Evolutionary conservation across 495 filamentous ascomycete species (phyloP), one percentile per base, ranked within the genome.

Genomic region (Xanthoparmelia taractica): DNA sequence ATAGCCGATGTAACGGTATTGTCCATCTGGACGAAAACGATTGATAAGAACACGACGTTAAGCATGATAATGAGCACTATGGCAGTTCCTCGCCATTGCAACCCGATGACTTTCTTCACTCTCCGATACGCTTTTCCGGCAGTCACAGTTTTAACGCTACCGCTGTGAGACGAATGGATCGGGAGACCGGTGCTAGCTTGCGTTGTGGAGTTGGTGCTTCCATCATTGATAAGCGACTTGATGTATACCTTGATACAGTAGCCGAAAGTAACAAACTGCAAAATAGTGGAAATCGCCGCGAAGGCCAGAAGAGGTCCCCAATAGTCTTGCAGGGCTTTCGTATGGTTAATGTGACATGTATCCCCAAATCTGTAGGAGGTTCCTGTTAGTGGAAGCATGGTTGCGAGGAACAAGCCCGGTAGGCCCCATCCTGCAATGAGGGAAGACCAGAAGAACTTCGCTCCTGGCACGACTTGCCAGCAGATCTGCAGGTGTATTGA

Each of bases 201-300:
- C 8, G 85, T 84, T 40, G 84, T 77, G 59, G 81, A 80, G 67
- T 84, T 85, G 18, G 54, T 47, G 38, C 25, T 52, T 52, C 60
- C 61, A 71, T 90, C 85, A 69, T 88, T 83, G 68, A 93, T 83
- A 55, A 96, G 85, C 20, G 91, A 86, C 60, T 80, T 85, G 69
- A 98, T 78, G 70, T 98, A 98, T 63, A 98, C 88, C 67, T 95
- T 87, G 71, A 96, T 89, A 73, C 94, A 97, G 77, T 98, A 97
- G 34, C 78, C 87, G 71, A 98, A 95, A 1, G 90, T 96, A 12
- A 79, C 72, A 34, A 88, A 81, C 71, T 97, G 94, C n/a, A 95
- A 78, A 61, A 96, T 78, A 61, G 92, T 83, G 0, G 92, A 86
- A 10, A 87, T 79, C 31, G 82, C 88, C 11, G 91, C 82, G 69